Percentiles rank a stretch among this genome's conserved stretches.
Evolutionary conservation across 2,329 filamentous ascomycete species (phyloP).

Genomic region (Colletotrichum coccodes): DNA sequence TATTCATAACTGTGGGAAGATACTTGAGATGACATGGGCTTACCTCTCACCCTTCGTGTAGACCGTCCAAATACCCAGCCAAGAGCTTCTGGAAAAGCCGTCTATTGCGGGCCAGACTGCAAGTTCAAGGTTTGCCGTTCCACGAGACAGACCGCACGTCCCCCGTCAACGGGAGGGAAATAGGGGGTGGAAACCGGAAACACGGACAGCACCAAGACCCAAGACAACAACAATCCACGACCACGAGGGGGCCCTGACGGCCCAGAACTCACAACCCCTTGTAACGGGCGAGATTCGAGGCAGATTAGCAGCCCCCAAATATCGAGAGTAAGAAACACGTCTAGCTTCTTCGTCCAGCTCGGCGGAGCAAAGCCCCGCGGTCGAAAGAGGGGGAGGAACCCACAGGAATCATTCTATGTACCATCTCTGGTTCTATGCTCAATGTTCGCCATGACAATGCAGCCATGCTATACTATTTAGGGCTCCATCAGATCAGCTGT

Average conservation of each 20-base stretch:
- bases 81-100: slow-evolving; percentile 24
- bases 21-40: slow-evolving; percentile 18
- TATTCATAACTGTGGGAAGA: background rate
- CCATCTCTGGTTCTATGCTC: background rate
- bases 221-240: slow-evolving; percentile 1
- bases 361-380: slow-evolving; percentile 1
- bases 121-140: background rate
- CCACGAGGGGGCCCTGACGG: slow-evolving; percentile 12
- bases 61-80: slow-evolving; percentile 3
- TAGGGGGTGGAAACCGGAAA: slow-evolving; percentile 12
- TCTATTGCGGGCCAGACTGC: slow-evolving; percentile 15
- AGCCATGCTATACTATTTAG: background rate
- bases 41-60: background rate
- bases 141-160: slow-evolving; percentile 24
- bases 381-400: background rate
- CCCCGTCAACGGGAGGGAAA: background rate
- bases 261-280: background rate
- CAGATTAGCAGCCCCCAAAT: slow-evolving; percentile 23
- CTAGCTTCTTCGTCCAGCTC: background rate
- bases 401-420: background rate
- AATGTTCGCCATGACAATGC: slow-evolving; percentile 3
- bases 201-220: background rate
- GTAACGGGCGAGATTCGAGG: slow-evolving; percentile 17
- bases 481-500: background rate
- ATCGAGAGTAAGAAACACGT: background rate